Conservation (phyloP, 2,329 filamentous ascomycete genomes). For the Fusarium praegraminearum region DNA sequence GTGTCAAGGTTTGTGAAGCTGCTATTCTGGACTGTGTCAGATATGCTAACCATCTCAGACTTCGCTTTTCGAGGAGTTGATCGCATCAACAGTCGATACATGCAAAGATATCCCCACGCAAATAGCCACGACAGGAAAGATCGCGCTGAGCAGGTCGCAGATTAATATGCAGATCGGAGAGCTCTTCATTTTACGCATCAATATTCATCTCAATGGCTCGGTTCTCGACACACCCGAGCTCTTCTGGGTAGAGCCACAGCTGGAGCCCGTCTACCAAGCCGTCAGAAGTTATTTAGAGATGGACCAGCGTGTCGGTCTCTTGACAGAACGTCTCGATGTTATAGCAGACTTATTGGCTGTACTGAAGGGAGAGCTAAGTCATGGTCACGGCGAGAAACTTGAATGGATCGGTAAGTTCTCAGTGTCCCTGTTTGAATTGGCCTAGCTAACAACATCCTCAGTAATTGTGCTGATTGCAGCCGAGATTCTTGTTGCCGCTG, state of each 20-base stretch:
- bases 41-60: conserved; percentile 66
- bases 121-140: conserved; percentile 92
- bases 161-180: conserved; percentile 99
- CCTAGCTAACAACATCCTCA: conserved; percentile 51
- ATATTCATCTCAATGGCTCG: conserved; percentile 96
- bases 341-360: conserved; percentile 94
- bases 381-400: conserved; percentile 89
- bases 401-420: conserved; percentile 85
- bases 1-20: conserved; percentile 77
- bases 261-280: conserved; percentile 96
- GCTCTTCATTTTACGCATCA: conserved; percentile 96
- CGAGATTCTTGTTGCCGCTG: conserved; percentile 90
- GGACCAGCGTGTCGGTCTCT: conserved; percentile 90
- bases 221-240: conserved; percentile 97
- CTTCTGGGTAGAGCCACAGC: conserved; percentile 97
- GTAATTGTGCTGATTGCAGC: conserved; percentile 96
- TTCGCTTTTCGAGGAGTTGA: conserved; percentile 93
- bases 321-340: conserved; percentile 87
- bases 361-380: conserved; percentile 93
- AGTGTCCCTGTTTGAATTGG: not conserved
- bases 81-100: conserved; percentile 91
- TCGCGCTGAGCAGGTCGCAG: conserved; percentile 85
- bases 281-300: conserved; percentile 97
- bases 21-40: not conserved
- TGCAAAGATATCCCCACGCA: conserved; percentile 94